Percentiles rank a stretch among this genome's conserved stretches.
Evolutionary conservation across 306 rosid species (phyloP).

Genomic region (Casuarina equisetifolia): DNA sequence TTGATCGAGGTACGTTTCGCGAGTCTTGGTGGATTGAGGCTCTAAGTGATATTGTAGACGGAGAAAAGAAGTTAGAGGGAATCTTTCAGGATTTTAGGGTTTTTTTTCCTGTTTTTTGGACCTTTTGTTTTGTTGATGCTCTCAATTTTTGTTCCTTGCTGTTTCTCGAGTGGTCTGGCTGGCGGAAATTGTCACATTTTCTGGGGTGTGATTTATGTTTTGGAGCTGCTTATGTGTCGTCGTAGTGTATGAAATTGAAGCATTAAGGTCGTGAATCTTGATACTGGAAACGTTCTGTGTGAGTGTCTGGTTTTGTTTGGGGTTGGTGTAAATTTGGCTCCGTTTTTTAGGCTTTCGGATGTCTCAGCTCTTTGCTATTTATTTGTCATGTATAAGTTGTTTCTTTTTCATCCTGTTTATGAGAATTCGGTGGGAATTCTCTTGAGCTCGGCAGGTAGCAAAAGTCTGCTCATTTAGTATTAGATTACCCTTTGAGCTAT

Average conservation of each 20-base stretch:
- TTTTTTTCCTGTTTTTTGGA: neutral
- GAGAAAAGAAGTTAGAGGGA: neutral
- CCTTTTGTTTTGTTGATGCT: neutral
- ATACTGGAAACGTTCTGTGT: neutral
- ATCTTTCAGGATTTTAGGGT: neutral
- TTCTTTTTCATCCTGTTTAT: neutral
- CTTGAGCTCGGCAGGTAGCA: neutral
- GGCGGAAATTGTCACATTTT: neutral
- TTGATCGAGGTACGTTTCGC: constrained; percentile 11
- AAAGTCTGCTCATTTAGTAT: neutral
- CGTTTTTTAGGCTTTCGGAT: neutral
- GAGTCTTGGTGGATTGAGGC: neutral
- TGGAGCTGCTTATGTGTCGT: neutral
- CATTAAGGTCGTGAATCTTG: neutral
- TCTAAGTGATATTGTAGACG: neutral
- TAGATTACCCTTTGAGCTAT: neutral
- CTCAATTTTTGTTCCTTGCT: neutral
- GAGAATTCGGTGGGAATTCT: neutral
- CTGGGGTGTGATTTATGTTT: neutral
- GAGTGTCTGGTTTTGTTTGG: neutral
- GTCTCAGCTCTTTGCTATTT: neutral
- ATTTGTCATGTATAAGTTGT: neutral
- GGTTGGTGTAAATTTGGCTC: neutral
- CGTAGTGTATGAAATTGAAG: neutral
- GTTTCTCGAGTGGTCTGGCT: constrained; percentile 1